Percentiles rank a stretch among this genome's conserved stretches.
phyloP scores from a whole-genome alignment of 2,329 filamentous ascomycete genomes.

The Talaromyces sp. region DNA sequence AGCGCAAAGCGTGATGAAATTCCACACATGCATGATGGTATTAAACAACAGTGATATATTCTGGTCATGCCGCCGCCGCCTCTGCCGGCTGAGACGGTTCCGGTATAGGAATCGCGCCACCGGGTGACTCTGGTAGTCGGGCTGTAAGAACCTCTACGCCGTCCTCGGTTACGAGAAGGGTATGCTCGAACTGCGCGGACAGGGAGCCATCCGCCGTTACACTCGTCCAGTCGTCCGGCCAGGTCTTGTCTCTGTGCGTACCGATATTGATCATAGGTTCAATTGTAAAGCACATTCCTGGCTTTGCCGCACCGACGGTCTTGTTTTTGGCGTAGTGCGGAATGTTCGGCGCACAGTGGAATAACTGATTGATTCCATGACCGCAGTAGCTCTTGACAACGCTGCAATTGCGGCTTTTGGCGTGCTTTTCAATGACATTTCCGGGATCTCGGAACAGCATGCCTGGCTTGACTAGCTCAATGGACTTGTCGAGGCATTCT shows the following conservation, averaged over 20 bases:
- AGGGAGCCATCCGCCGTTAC: slow-evolving; percentile 83
- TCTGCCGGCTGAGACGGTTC: slow-evolving; percentile 9
- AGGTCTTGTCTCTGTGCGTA: slow-evolving; percentile 86
- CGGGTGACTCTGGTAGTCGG: slow-evolving; percentile 66
- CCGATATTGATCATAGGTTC: slow-evolving; percentile 97
- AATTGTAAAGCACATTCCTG: slow-evolving; percentile 98
- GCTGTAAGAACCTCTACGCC: slow-evolving; percentile 80
- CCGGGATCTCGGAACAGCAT: slow-evolving; percentile 90
- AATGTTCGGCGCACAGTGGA: slow-evolving; percentile 90
- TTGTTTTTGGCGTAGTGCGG: slow-evolving; percentile 99
- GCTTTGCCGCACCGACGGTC: slow-evolving; percentile 87
- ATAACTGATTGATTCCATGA: slow-evolving; percentile 88
- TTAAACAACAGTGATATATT: not conserved
- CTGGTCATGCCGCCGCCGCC: not conserved
- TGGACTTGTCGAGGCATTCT: slow-evolving; percentile 85
- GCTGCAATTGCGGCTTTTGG: slow-evolving; percentile 78
- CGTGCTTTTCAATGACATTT: slow-evolving; percentile 91
- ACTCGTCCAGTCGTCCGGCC: slow-evolving; percentile 99
- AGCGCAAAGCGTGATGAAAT: not conserved
- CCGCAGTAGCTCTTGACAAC: slow-evolving; percentile 96
- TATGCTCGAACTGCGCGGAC: slow-evolving; percentile 94
- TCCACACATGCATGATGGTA: not conserved
- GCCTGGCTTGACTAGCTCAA: slow-evolving; percentile 87
- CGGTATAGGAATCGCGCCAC: slow-evolving; percentile 64
- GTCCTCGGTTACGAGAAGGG: slow-evolving; percentile 74